A percentile compares a stretch with the other conserved stretches of the same genome.
Conservation (phyloP, 345 rosid species). For the Eucalyptus caleyi region DNA sequence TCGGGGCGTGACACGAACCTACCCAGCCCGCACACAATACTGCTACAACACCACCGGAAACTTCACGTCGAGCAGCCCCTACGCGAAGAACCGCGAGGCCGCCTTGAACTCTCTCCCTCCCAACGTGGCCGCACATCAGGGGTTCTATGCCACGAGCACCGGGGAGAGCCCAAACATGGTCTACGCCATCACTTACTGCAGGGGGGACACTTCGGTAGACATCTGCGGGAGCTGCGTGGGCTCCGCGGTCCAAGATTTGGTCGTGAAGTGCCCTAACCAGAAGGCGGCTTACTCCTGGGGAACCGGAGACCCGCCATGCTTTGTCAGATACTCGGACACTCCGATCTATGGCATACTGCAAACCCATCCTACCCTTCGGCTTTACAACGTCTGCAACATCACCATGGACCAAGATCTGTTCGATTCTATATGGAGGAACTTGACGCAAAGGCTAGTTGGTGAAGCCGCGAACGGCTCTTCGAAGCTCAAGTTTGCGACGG, state of each 20-base stretch:
- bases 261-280: slow-evolving; percentile 13
- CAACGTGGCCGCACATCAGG: background rate
- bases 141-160: background rate
- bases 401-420: slow-evolving; percentile 2
- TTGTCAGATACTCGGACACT: slow-evolving; percentile 18
- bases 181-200: slow-evolving; percentile 12
- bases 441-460: background rate
- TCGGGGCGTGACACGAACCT: too few species aligned
- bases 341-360: slow-evolving; percentile 10
- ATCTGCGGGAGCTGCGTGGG: slow-evolving; percentile 10
- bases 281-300: slow-evolving; percentile 19
- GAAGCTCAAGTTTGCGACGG: slow-evolving; percentile 19
- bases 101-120: slow-evolving; percentile 2
- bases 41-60: too few species aligned
- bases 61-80: background rate
- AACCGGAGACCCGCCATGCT: slow-evolving; percentile 5
- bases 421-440: slow-evolving; percentile 9
- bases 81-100: background rate
- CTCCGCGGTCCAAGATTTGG: background rate
- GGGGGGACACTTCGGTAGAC: slow-evolving; percentile 8
- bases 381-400: background rate
- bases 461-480: slow-evolving; percentile 12
- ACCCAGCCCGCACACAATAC: too few species aligned
- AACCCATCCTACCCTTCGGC: background rate
- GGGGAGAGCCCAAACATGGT: background rate